Percentiles rank a stretch among this genome's conserved stretches.
These are phyloP conservation scores for Byssochlamys sp. DNA, from an alignment of 2,329 filamentous ascomycete genomes.

Conservation along the genomic window DNA sequence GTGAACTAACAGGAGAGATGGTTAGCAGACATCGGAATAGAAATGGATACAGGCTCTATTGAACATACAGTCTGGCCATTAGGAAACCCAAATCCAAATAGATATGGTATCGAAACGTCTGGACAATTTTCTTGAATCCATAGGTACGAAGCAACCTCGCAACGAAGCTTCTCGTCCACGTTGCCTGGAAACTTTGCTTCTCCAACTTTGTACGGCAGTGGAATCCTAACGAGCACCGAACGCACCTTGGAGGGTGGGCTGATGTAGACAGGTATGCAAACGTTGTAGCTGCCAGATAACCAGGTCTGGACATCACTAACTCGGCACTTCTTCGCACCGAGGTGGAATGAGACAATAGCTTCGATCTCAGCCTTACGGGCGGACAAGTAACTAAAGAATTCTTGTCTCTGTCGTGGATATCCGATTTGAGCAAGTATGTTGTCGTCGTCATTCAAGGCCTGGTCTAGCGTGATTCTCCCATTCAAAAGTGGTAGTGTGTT, in stretches of 20 bases:
- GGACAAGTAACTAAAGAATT: conserved; percentile 13
- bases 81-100: conserved; percentile 27
- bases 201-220: conserved; percentile 23
- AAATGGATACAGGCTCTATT: neutral
- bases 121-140: conserved; percentile 32
- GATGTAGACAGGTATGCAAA: conserved; percentile 2
- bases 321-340: conserved; percentile 9
- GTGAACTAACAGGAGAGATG: neutral
- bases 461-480: no score
- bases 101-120: conserved; percentile 24
- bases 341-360: conserved; percentile 18
- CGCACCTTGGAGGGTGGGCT: conserved; percentile 5
- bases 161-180: conserved; percentile 35
- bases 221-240: conserved; percentile 13
- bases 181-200: conserved; percentile 30
- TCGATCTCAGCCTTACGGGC: conserved; percentile 13
- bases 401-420: conserved; percentile 12
- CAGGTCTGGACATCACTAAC: conserved; percentile 10
- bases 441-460: neutral
- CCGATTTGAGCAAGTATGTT: conserved; percentile 12
- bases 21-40: no score
- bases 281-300: conserved; percentile 13
- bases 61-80: conserved; percentile 16
- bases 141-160: conserved; percentile 32
- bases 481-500: no score